phyloP scores from a whole-genome alignment of 495 filamentous ascomycete species.

The Neurospora intermedia region DNA sequence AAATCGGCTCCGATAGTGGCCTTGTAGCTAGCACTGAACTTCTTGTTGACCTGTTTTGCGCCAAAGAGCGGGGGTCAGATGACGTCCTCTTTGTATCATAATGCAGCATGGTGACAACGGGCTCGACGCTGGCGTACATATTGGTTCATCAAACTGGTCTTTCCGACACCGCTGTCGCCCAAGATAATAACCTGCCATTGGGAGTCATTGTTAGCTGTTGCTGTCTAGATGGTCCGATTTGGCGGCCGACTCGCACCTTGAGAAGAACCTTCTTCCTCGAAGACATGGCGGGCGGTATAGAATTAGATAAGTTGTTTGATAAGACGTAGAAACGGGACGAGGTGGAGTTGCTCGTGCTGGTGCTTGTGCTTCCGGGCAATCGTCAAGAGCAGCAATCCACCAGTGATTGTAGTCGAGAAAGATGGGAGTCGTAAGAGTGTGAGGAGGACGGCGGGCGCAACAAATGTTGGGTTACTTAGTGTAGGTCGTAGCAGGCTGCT shows the following conservation, averaged over 20 bases:
- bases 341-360: neutral
- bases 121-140: constrained; percentile 58
- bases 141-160: constrained; percentile 99
- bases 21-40: constrained; percentile 99
- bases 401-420: neutral
- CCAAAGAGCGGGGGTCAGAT: constrained; percentile 2
- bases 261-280: constrained; percentile 94
- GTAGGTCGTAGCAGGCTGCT: neutral
- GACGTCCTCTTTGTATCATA: neutral
- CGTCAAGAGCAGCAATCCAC: neutral
- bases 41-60: constrained; percentile 84
- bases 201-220: neutral
- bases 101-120: neutral
- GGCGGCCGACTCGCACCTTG: constrained; percentile 52
- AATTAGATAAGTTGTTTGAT: constrained; percentile 1
- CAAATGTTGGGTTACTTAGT: constrained; percentile 1
- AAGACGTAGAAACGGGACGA: constrained; percentile 3
- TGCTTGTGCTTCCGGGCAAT: neutral
- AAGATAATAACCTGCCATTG: constrained; percentile 81
- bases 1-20: constrained; percentile 98
- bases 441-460: neutral
- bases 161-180: constrained; percentile 95
- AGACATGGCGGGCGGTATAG: constrained; percentile 48
- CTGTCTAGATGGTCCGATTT: neutral
- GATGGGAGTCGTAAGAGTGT: neutral